Conservation (phyloP, 805 yeast species). For the Candida patagonica region DNA sequence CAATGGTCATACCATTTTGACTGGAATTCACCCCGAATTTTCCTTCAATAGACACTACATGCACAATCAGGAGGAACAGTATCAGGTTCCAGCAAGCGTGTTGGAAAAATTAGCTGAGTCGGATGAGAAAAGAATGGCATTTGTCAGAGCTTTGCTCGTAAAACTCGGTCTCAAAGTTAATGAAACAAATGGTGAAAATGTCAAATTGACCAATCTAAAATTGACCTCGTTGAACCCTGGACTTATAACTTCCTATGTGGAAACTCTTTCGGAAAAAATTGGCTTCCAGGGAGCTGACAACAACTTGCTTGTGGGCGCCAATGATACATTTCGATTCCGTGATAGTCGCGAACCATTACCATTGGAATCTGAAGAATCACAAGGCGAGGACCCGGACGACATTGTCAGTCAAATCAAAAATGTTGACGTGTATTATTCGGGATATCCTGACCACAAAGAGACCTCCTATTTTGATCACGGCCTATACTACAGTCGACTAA, state of each 20-base stretch:
- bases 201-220: conserved; percentile 60
- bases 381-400: conserved; percentile 3
- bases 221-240: conserved; percentile 36
- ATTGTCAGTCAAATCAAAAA: conserved; percentile 40
- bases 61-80: conserved; percentile 1
- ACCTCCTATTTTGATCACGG: conserved; percentile 70
- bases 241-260: conserved; percentile 28
- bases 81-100: conserved; percentile 3
- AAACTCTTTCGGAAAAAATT: conserved; percentile 24
- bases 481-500: conserved; percentile 42
- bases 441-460: conserved; percentile 39
- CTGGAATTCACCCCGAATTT: conserved; percentile 90
- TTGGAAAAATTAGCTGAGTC: conserved; percentile 30
- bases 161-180: conserved; percentile 67
- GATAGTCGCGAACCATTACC: conserved; percentile 1
- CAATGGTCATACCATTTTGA: conserved; percentile 62
- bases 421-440: conserved; percentile 38
- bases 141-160: conserved; percentile 46
- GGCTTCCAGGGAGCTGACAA: conserved; percentile 29
- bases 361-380: background rate
- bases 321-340: conserved; percentile 41
- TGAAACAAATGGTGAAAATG: conserved; percentile 40
- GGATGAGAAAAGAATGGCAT: conserved; percentile 42
- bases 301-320: conserved; percentile 39
- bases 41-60: conserved; percentile 31